phyloP scores from a whole-genome alignment of 768 basidiomycete genomes.

The Boletus subcaerulescens region DNA sequence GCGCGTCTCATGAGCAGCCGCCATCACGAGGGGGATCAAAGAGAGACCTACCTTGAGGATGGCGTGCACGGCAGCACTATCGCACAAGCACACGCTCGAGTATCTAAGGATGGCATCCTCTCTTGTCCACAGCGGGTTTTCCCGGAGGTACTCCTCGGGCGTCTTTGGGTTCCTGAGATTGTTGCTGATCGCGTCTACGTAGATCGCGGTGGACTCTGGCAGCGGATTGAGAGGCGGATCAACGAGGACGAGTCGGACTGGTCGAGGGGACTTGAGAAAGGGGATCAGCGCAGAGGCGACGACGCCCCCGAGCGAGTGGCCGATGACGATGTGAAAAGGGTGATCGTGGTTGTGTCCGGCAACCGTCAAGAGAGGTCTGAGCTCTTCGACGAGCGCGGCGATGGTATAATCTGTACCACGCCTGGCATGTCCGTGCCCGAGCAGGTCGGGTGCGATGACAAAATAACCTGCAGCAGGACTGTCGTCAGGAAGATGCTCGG shows the following conservation, averaged over 20 bases:
- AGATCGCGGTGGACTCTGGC: background rate
- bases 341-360: background rate
- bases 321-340: slow-evolving; percentile 14
- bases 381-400: slow-evolving; percentile 9
- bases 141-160: background rate
- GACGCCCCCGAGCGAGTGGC: slow-evolving; percentile 21
- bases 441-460: slow-evolving; percentile 21
- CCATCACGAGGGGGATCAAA: too few species aligned
- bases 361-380: slow-evolving; percentile 5
- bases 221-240: slow-evolving; percentile 15
- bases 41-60: slow-evolving; percentile 3
- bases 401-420: slow-evolving; percentile 14
- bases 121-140: background rate
- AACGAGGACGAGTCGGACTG: slow-evolving; percentile 12
- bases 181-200: background rate
- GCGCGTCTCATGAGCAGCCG: background rate
- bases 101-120: slow-evolving; percentile 2
- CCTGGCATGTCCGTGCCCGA: slow-evolving; percentile 17
- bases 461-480: slow-evolving; percentile 16
- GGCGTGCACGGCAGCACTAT: slow-evolving; percentile 4
- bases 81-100: background rate
- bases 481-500: background rate
- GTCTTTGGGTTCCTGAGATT: background rate
- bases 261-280: slow-evolving; percentile 7
- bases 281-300: slow-evolving; percentile 13